A percentile compares a stretch with the other conserved stretches of the same genome.
phyloP scores from a whole-genome alignment of 352 stramenopile species.

The Phytophthora nicotianae region DNA sequence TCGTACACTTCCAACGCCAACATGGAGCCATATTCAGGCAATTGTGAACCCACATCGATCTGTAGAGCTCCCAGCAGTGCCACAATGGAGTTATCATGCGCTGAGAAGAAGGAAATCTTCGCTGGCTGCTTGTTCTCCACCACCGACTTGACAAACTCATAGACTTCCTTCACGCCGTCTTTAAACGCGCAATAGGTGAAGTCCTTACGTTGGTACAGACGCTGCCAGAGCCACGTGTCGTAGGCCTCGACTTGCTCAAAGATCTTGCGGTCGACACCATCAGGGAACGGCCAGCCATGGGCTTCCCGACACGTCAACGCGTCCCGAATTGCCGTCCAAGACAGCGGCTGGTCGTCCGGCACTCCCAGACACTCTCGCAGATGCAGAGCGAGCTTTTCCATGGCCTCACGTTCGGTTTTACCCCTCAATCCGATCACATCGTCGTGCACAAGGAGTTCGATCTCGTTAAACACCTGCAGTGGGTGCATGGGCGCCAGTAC shows the following conservation, averaged over 20 bases:
- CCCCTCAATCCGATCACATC: constrained; percentile 48
- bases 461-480: constrained; percentile 74
- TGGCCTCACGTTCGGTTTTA: constrained; percentile 37
- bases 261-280: constrained; percentile 69
- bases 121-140: constrained; percentile 38
- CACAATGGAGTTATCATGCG: constrained; percentile 87
- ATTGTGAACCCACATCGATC: constrained; percentile 56
- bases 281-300: constrained; percentile 64
- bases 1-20: constrained; percentile 78
- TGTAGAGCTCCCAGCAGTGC: constrained; percentile 72
- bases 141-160: constrained; percentile 54
- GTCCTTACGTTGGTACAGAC: constrained; percentile 63
- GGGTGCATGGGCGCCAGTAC: constrained; percentile 64
- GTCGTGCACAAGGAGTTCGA: constrained; percentile 64
- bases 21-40: constrained; percentile 76
- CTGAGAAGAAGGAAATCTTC: constrained; percentile 84
- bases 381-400: constrained; percentile 40
- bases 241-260: constrained; percentile 65
- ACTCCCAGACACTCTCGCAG: constrained; percentile 55
- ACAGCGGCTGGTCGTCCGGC: constrained; percentile 47
- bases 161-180: constrained; percentile 64
- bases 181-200: constrained; percentile 72
- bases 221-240: constrained; percentile 85
- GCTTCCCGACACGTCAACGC: constrained; percentile 66
- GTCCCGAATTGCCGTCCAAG: constrained; percentile 79